Base-by-base conservation (phyloP, 805 yeast species). In the Candida maris region DNA sequence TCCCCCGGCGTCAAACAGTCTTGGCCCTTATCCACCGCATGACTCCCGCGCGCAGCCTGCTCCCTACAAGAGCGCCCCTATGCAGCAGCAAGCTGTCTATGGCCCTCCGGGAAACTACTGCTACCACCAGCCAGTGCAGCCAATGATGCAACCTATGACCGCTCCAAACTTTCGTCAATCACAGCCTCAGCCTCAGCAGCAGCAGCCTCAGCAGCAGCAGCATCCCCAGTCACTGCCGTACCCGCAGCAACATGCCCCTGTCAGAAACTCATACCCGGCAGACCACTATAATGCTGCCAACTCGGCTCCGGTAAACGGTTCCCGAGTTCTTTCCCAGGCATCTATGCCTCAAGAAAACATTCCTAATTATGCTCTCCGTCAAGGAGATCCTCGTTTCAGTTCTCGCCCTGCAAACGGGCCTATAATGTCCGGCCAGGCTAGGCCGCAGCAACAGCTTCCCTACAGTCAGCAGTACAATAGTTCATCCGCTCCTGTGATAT, bases 31-130 rank as follows among this genome's bases (percentile, higher is more conserved):
- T 25, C 14, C 8, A 8, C 15, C 28, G 8, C 28, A 13, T n/a
- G 14, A 25, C 15, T 21, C 24, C 24, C 8, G 8, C 12, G 10
- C 24, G 10, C 24, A 8, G 24, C 12, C 24, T 9, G 10, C 8
- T 8, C 12, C 24, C 24, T 42, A 36, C 24, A 37, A 37, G 12
- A 30, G 25, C 2, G 47, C 40, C 31, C 45, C 47, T 5, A 19
- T 43, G 13, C 48, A 43, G 26, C 39, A 41, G 25, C 23, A 17
- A 7, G 19, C 21, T 12, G 12, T 22, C 8, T 28, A 28, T 17
- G 19, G 14, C 5, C 34, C 20, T 15, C 27, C 31, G 30, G 30
- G 18, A 10, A 31, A 32, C 21, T 8, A 12, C 4, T 25, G 14
- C 29, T 19, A 35, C 34, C 27, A 17, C 21, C 40, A 33, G 14